Percentiles rank a stretch among this genome's conserved stretches.
Conservation (phyloP, 1,139 yeast genomes). For the Geotrichum australiense region DNA sequence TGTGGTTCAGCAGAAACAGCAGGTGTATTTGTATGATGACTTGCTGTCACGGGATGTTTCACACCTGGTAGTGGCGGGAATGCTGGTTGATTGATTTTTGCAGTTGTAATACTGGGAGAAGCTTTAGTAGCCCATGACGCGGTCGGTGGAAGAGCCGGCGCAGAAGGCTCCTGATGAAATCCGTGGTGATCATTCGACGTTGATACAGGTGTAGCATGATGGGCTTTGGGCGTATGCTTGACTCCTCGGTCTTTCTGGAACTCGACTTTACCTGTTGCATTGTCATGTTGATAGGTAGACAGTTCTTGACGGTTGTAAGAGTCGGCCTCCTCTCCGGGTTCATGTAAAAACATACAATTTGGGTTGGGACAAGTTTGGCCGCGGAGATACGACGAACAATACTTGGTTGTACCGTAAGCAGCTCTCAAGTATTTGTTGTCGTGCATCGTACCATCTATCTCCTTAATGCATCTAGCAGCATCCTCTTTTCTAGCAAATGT, state of each 20-base stretch:
- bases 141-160: conserved; percentile 32
- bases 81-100: conserved; percentile 21
- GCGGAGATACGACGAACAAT: conserved; percentile 89
- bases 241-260: conserved; percentile 5
- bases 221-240: conserved; percentile 7
- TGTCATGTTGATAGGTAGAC: conserved; percentile 60
- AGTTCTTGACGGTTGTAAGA: conserved; percentile 90
- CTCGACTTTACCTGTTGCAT: conserved; percentile 3
- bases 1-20: conserved; percentile 2
- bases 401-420: conserved; percentile 97
- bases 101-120: conserved; percentile 22
- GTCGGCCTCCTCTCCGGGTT: conserved; percentile 99
- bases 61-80: conserved; percentile 29
- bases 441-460: conserved; percentile 83
- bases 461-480: conserved; percentile 16
- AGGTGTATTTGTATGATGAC: conserved; percentile 18
- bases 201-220: conserved; percentile 3
- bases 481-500: conserved; percentile 62
- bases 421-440: conserved; percentile 86
- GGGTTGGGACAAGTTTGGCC: conserved; percentile 98
- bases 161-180: conserved; percentile 4
- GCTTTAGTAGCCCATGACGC: conserved; percentile 37
- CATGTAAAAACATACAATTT: conserved; percentile 97
- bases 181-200: conserved; percentile 6
- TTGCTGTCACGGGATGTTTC: neutral